Percentiles rank a stretch among this genome's conserved stretches.
phyloP scores from a whole-genome alignment of 179 eudicot genomes.

The Kewa caespitosa region DNA sequence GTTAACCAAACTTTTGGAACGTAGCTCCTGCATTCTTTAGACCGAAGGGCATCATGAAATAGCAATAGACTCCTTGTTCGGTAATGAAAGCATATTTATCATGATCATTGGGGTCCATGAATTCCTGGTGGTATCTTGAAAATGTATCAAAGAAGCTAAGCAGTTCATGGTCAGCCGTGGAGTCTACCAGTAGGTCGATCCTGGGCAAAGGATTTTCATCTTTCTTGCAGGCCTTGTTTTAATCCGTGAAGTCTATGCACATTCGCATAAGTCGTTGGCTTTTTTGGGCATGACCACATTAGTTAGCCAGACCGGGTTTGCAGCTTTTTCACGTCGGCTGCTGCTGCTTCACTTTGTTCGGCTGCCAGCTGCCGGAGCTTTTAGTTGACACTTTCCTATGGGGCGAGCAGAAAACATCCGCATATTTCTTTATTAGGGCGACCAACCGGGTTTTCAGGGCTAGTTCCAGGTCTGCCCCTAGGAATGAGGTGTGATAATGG shows the following conservation, averaged over 20 bases:
- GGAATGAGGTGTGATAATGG: too few species aligned
- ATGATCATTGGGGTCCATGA: background rate
- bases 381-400: too few species aligned
- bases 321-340: background rate
- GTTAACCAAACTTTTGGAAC: background rate
- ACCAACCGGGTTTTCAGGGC: too few species aligned
- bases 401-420: background rate
- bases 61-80: slow-evolving; percentile 5
- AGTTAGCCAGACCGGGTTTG: background rate
- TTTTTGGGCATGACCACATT: slow-evolving; percentile 7
- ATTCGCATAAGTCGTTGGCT: background rate
- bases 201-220: background rate
- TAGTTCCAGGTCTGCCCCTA: too few species aligned
- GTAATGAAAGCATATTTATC: background rate
- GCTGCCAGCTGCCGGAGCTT: background rate
- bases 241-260: slow-evolving; percentile 3
- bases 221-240: background rate
- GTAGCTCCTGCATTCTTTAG: background rate
- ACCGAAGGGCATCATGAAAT: slow-evolving; percentile 6
- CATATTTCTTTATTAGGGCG: too few species aligned
- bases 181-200: background rate
- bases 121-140: slow-evolving; percentile 10
- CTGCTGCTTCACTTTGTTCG: background rate
- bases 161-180: background rate
- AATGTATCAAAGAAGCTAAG: slow-evolving; percentile 10